Evolutionary conservation across 116 monocot species (phyloP).

Genomic region (Dioscorea cayenensis): DNA sequence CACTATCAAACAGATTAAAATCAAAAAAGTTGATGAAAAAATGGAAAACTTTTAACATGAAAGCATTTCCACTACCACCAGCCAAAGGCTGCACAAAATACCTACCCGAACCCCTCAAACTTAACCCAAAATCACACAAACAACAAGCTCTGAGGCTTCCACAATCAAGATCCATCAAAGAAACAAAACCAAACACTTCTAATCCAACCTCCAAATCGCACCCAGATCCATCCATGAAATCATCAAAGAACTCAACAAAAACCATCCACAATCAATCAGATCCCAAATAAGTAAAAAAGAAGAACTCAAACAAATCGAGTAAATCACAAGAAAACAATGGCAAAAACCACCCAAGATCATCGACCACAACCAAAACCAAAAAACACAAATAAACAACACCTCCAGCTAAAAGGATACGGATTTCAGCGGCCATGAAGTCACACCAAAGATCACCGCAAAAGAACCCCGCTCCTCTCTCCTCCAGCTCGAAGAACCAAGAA

Average conservation of each 20-base stretch:
- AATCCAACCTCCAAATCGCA: neutral
- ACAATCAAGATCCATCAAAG: neutral
- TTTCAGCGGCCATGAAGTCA: conserved; percentile 48
- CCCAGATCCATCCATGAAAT: neutral
- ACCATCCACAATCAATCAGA: neutral
- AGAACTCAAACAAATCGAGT: neutral
- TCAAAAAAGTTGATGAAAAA: neutral
- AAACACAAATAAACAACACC: neutral
- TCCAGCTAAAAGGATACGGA: conserved; percentile 13
- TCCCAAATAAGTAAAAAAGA: neutral
- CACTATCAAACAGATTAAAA: too few species aligned
- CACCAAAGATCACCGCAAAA: conserved; percentile 50
- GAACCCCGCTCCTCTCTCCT: conserved; percentile 27
- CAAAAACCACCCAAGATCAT: neutral
- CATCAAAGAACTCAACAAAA: neutral
- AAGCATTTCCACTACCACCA: neutral
- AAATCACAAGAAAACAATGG: neutral
- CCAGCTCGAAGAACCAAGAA: conserved; percentile 17
- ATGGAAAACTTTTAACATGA: neutral
- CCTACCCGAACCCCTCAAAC: neutral
- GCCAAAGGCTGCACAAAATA: neutral
- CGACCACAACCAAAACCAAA: neutral
- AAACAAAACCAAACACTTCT: neutral
- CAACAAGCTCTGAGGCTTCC: neutral
- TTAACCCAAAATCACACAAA: neutral